Evolutionary conservation across 1,284 basidiomycete species (phyloP).

Genomic region (Peniophora sp.): DNA sequence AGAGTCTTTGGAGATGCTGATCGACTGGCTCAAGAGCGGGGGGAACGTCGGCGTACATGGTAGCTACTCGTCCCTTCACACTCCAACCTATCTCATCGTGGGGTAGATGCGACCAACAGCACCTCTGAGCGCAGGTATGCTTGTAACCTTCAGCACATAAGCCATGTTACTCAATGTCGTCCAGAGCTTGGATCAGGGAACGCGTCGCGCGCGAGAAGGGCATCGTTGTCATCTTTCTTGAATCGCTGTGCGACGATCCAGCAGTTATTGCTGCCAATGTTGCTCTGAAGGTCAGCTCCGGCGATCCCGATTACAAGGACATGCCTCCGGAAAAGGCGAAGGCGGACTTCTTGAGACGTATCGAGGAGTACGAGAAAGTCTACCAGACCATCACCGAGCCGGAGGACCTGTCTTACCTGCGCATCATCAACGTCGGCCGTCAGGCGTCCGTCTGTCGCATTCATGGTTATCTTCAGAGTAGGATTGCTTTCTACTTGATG

Average conservation of each 20-base stretch:
- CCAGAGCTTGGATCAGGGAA: constrained; percentile 70
- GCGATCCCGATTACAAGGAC: constrained; percentile 96
- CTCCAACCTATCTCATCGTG: constrained; percentile 2
- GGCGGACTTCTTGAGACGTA: constrained; percentile 86
- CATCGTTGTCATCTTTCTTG: constrained; percentile 90
- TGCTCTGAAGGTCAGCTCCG: constrained; percentile 90
- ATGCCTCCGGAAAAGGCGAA: constrained; percentile 83
- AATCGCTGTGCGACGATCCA: constrained; percentile 92
- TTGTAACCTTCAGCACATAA: neutral
- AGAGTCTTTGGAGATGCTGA: constrained; percentile 93
- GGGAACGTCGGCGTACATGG: constrained; percentile 99
- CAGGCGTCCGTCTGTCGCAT: constrained; percentile 82
- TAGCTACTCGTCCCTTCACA: constrained; percentile 24
- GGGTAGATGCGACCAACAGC: constrained; percentile 87
- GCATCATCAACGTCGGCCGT: constrained; percentile 84
- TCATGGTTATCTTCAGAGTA: constrained; percentile 90
- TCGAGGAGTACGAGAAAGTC: constrained; percentile 90
- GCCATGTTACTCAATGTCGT: neutral
- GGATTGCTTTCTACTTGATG: constrained; percentile 98
- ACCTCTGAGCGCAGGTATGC: constrained; percentile 65
- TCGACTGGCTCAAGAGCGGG: constrained; percentile 89
- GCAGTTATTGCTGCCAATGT: constrained; percentile 92
- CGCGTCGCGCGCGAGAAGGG: constrained; percentile 87
- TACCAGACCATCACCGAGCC: constrained; percentile 93
- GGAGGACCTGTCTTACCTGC: constrained; percentile 71